phyloP scores from a whole-genome alignment of 495 filamentous ascomycete genomes.

The Clavariopsis aquatica region DNA sequence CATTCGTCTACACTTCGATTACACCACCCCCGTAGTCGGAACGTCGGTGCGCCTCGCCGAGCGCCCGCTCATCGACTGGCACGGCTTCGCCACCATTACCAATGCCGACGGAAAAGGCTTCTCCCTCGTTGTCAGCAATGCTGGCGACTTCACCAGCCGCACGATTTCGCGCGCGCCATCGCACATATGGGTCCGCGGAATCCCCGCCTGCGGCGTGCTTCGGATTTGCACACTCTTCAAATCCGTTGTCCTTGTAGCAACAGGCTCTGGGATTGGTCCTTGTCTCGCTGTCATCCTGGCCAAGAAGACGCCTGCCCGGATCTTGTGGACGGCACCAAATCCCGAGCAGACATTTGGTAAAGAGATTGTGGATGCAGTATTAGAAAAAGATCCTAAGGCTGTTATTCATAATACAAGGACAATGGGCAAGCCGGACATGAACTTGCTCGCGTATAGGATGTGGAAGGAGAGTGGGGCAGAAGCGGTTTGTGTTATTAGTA shows the following conservation, averaged over 20 bases:
- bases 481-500: conserved; percentile 75
- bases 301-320: conserved; percentile 48
- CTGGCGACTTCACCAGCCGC: conserved; percentile 37
- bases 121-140: conserved; percentile 37
- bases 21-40: conserved; percentile 19
- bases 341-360: conserved; percentile 58
- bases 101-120: conserved; percentile 31
- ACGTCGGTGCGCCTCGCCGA: conserved; percentile 26
- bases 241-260: conserved; percentile 37
- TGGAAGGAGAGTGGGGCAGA: conserved; percentile 63
- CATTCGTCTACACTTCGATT: conserved; percentile 36
- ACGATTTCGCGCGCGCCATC: conserved; percentile 33
- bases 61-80: conserved; percentile 33
- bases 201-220: conserved; percentile 33
- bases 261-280: conserved; percentile 44
- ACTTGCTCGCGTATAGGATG: conserved; percentile 59
- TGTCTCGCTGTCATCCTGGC: conserved; percentile 34
- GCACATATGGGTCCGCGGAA: conserved; percentile 30
- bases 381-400: conserved; percentile 54
- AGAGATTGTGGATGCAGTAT: conserved; percentile 54
- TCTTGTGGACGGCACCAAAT: conserved; percentile 61
- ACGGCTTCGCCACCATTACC: conserved; percentile 40
- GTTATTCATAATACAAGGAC: conserved; percentile 58
- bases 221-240: conserved; percentile 35
- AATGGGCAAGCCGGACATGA: conserved; percentile 55